phyloP scores from a whole-genome alignment of 768 basidiomycete genomes.

The Exidia glandulosa region DNA sequence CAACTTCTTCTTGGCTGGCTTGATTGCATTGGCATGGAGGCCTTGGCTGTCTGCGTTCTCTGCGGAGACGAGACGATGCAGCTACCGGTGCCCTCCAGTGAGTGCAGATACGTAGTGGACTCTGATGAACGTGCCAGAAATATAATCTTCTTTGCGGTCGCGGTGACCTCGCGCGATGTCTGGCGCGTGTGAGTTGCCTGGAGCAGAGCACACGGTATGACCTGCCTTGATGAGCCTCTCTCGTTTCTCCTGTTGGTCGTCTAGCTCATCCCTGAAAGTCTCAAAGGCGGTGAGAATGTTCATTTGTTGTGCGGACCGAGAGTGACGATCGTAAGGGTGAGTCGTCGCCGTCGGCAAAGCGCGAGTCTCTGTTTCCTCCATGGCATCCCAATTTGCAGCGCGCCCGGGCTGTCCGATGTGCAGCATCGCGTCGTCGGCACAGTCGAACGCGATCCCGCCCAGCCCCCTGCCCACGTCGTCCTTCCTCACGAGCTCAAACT shows the following conservation, averaged over 20 bases:
- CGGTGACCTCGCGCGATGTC: slow-evolving; percentile 61
- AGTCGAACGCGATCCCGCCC: slow-evolving; percentile 33
- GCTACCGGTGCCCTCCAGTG: slow-evolving; percentile 39
- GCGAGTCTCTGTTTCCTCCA: not conserved
- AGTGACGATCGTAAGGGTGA: not conserved
- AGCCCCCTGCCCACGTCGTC: slow-evolving; percentile 27
- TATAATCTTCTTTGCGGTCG: slow-evolving; percentile 85
- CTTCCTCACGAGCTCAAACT: slow-evolving; percentile 12
- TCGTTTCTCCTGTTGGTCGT: slow-evolving; percentile 75
- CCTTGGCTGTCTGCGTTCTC: not conserved
- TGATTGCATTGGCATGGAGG: not conserved
- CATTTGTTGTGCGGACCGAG: not conserved
- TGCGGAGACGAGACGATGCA: slow-evolving; percentile 12
- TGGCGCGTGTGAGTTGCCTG: not conserved
- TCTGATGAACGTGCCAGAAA: slow-evolving; percentile 65
- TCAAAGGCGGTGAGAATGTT: slow-evolving; percentile 33
- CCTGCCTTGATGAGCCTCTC: slow-evolving; percentile 84
- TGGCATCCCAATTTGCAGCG: slow-evolving; percentile 21
- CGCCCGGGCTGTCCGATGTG: slow-evolving; percentile 70
- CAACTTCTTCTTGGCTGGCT: slow-evolving; percentile 34
- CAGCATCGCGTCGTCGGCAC: slow-evolving; percentile 52
- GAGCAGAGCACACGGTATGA: not conserved
- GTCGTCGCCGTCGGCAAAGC: not conserved
- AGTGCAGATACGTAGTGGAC: not conserved
- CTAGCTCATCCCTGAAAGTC: slow-evolving; percentile 58